A percentile compares a stretch with the other conserved stretches of the same genome.
Evolutionary conservation across 768 basidiomycete genomes (phyloP).

Genomic region (Rhizopogon rudus): DNA sequence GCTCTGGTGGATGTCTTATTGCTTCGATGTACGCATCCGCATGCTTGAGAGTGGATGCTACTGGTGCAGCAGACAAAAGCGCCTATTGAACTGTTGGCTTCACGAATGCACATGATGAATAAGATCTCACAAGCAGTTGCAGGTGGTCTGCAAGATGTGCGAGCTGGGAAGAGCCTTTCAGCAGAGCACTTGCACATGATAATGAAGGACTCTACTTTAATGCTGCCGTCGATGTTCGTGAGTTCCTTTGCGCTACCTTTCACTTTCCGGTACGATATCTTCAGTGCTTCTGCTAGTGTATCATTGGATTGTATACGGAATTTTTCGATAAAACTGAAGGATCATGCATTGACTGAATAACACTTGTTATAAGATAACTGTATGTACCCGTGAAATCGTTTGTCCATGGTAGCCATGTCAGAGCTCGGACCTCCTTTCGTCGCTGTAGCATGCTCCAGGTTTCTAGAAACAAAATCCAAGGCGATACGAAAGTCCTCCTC

Average conservation of each 20-base stretch:
- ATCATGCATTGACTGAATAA: constrained; percentile 1
- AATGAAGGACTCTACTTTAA: constrained; percentile 39
- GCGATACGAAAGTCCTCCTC: constrained; percentile 41
- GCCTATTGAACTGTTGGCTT: constrained; percentile 35
- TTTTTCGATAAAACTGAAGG: constrained; percentile 54
- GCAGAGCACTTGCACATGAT: background rate
- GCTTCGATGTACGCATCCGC: constrained; percentile 51
- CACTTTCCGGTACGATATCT: constrained; percentile 45
- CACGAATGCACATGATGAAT: background rate
- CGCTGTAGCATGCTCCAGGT: constrained; percentile 46
- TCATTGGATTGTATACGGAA: constrained; percentile 66
- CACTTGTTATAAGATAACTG: background rate
- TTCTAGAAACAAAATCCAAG: constrained; percentile 55
- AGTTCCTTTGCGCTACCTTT: constrained; percentile 44
- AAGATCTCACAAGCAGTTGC: constrained; percentile 56
- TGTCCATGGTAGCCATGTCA: constrained; percentile 52
- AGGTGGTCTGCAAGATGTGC: constrained; percentile 67
- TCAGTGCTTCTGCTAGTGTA: constrained; percentile 53
- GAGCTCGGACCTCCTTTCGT: constrained; percentile 52
- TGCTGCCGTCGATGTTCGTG: constrained; percentile 60
- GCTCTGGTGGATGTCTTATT: constrained; percentile 38
- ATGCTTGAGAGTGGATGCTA: constrained; percentile 40
- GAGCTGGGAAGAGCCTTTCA: constrained; percentile 30
- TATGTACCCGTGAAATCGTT: constrained; percentile 48
- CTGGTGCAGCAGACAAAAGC: constrained; percentile 50